Conservation (phyloP, 2,329 filamentous ascomycete species). For the Trichophyton simii region DNA sequence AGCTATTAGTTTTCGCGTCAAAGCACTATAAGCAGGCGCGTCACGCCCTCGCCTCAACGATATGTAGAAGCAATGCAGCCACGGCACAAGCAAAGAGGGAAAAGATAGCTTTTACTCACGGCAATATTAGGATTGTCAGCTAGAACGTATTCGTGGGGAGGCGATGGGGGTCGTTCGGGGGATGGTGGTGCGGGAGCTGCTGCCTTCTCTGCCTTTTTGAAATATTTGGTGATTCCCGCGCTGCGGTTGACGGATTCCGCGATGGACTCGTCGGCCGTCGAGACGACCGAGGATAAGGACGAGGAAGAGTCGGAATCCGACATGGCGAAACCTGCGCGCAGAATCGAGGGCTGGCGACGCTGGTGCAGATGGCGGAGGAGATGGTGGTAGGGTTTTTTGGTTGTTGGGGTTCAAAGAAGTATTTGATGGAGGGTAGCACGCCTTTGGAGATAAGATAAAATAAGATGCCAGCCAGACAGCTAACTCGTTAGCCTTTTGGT, state of each 20-base stretch:
- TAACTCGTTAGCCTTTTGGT: background rate
- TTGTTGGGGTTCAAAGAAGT: constrained; percentile 12
- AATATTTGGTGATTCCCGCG: constrained; percentile 36
- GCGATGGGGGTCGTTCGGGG: constrained; percentile 72
- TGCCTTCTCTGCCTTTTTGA: constrained; percentile 43
- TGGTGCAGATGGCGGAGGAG: constrained; percentile 21
- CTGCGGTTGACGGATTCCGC: constrained; percentile 29
- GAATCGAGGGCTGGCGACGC: constrained; percentile 7
- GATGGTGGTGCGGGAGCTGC: constrained; percentile 53
- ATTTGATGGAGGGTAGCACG: constrained; percentile 6
- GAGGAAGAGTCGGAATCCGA: constrained; percentile 43
- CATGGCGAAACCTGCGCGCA: constrained; percentile 23
- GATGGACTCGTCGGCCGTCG: constrained; percentile 45
- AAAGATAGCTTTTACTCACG: constrained; percentile 46
- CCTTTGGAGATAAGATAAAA: background rate
- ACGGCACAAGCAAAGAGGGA: background rate
- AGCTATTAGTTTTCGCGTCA: constrained; percentile 17
- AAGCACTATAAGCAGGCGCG: constrained; percentile 1
- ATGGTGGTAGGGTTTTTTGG: constrained; percentile 15
- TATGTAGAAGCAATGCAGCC: background rate
- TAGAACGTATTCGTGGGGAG: constrained; percentile 77
- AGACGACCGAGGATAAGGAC: constrained; percentile 46
- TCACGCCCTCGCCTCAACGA: background rate
- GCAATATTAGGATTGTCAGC: constrained; percentile 87
- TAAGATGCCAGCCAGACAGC: background rate